Evolutionary conservation across 495 filamentous ascomycete species (phyloP), one percentile per base, ranked within the genome.

Genomic region (Penicillium subrubescens): DNA sequence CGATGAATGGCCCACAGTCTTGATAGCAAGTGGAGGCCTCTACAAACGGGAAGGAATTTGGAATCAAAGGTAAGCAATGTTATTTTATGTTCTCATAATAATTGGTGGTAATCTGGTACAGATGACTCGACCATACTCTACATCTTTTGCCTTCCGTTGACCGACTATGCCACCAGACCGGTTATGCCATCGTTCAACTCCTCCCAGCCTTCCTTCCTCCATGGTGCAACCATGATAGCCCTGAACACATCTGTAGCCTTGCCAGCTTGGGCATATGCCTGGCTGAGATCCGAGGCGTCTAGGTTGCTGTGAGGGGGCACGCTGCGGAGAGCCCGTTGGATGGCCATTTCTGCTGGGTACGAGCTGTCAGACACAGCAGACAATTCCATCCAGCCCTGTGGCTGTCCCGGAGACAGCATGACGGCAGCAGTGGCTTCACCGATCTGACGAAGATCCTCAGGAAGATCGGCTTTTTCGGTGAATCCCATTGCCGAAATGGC

Each of bases 171-270:
- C 29, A 57, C 64, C 33, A 61, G 43, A 41, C 67, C 63, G 27
- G 75, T 72, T 21, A 78, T 53, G 37, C 67, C 62, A 63, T 79
- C 67, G 23, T 54, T 67, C 59, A 83, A 60, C 53, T 70, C 80
- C 41, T 79, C 76, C 93, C 93, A 97, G 6, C 89, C 90, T 27
- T 75, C 75, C 41, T 64, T 73, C 55, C 71, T 81, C 93, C 92
- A 97, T 27, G 95, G 96, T 31, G 94, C 89, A 56, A 95, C 68
- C 81, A 95, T 85, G 57, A 95, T 83, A 34, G 89, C 90, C 62
- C 83, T 84, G 75, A 96, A 88, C 25, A 90, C 90, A 79, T 95
- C 91, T 37, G 82, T 82, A 14, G 86, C 79, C 57, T 82, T 86
- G 25, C 89, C 87, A 10, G 90, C 90, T 11, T 92, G 90, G 2